Base-by-base conservation (phyloP, 139 green algal species). In the Micractinium conductrix region DNA sequence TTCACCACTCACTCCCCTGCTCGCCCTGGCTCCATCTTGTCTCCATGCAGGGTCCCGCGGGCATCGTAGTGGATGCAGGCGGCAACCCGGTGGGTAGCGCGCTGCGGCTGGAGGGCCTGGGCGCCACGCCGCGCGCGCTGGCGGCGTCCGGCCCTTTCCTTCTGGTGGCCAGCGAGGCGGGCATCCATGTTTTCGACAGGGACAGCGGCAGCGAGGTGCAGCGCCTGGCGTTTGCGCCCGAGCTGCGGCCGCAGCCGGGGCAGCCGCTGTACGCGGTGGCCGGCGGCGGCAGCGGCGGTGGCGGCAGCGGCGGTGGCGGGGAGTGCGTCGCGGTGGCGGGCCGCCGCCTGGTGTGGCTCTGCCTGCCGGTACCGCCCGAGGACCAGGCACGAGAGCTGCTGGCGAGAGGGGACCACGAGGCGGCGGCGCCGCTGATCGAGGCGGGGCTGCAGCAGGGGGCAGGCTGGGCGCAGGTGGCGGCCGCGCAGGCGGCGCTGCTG, bases 381-480 rank as follows among this genome's bases (percentile, higher is more conserved):
- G 85, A 91, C 69, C 93, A 96, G 89, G 91, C 89, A 3, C 84
- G 89, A 0, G 90, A 96, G 87, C 74, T 95, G 50, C 86, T 96
- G 55, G 87, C 80, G 68, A 83, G 75, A n/a, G 70, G 88, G 33
- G 74, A 91, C 19, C 93, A 86, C 79, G 81, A 87, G 19, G 65
- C 84, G 35, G 93, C 93, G 0, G 37, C 93, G 21, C 71, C 82
- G 5, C 83, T 95, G 81, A 86, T 42, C 21, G 79, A 62, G 67
- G 53, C 0, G 35, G 69, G 28, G 78, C 81, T 85, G 75, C 70
- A 2, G 67, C 81, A 35, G 84, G 76, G 42, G 2, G 79, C 71
- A 30, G 38, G 71, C 2, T 96, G 93, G 93, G 89, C 87, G 1
- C 80, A 91, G 63, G 79, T 74, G 17, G 91, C 89, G 1, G 88